These are phyloP conservation scores for Myxozyma kluyveri DNA, from an alignment of 805 yeast species.

Conservation along the genomic window DNA sequence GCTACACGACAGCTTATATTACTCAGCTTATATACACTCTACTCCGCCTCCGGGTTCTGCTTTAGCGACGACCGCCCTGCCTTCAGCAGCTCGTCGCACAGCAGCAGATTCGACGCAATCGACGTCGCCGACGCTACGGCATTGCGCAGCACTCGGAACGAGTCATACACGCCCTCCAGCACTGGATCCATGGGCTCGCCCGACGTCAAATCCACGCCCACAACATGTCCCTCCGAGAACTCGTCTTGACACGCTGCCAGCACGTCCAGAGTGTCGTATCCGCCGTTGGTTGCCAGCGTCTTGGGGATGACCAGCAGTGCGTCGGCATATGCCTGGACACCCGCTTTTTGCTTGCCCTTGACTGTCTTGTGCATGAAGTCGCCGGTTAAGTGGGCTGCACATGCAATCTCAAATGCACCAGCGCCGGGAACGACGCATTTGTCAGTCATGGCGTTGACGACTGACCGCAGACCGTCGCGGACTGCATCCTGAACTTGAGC, in stretches of 20 bases:
- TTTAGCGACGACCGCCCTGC: slow-evolving; percentile 95
- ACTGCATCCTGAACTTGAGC: slow-evolving; percentile 96
- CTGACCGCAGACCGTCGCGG: slow-evolving; percentile 94
- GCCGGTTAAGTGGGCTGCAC: slow-evolving; percentile 61
- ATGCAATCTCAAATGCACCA: slow-evolving; percentile 89
- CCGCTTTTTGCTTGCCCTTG: slow-evolving; percentile 85
- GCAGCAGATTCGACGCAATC: slow-evolving; percentile 83
- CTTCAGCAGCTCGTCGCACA: slow-evolving; percentile 93
- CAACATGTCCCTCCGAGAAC: slow-evolving; percentile 64
- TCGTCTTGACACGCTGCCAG: slow-evolving; percentile 88
- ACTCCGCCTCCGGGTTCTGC: slow-evolving; percentile 40
- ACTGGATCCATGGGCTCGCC: slow-evolving; percentile 97
- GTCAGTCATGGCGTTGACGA: slow-evolving; percentile 85
- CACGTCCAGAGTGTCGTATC: slow-evolving; percentile 88
- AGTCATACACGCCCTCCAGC: slow-evolving; percentile 94
- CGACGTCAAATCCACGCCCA: slow-evolving; percentile 83
- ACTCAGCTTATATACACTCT: background rate
- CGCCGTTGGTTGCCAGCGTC: slow-evolving; percentile 87
- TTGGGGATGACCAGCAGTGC: slow-evolving; percentile 89
- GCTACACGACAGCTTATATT: too few relatives aligned
- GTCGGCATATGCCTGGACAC: slow-evolving; percentile 90
- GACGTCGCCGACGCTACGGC: slow-evolving; percentile 91
- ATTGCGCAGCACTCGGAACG: slow-evolving; percentile 89
- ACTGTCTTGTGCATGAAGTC: slow-evolving; percentile 55
- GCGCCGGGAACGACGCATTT: slow-evolving; percentile 90